Evolutionary conservation across 257 asterid species (phyloP), one percentile per base, ranked within the genome.

Genomic region (Sherardia arvensis): DNA sequence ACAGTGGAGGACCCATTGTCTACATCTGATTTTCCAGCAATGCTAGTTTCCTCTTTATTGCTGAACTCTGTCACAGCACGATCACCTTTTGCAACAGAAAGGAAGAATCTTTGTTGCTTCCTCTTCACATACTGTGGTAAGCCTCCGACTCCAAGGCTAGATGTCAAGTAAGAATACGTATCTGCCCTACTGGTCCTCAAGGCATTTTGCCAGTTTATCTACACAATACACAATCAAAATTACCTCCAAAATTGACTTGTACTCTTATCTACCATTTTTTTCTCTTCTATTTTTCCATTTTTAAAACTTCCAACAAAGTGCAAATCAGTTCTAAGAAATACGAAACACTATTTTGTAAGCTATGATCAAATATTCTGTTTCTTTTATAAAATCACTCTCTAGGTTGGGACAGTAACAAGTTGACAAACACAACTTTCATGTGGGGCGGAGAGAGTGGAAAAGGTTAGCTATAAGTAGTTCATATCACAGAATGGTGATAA

Each of bases 151-250:
- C 53, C 43, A 4, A 74, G 33, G 69, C 73, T 59, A 64, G 72
- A 69, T 20, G 79, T 58, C 30, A 73, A 61, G 33, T 60, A 67
- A 20, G 71, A 72, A 65, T 61, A 45, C 53, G 76, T 85, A 21
- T 40, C 69, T 21, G 67, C 68, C 65, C 58, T 65, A 29, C 61
- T 66, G 47, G 71, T 66, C 69, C 70, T 74, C 26, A 61, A 59
- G 51, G 70, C 66, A 75, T 71, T 83, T 75, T 68, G 85, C 71
- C 71, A 74, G 26, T 77, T 73, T 28, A 77, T 77, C 91, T 87
- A 85, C 74, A 79, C 56, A 67, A 66, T 48, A 38, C 26, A 43
- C 30, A 26, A 14, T 38, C 36, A 9, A 21, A 32, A 7, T 10
- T 20, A 53, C 64, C n/a, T 12, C 32, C 36, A 21, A 20, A 36